Evolutionary conservation across 2,329 filamentous ascomycete genomes (phyloP), one percentile per base, ranked within the genome.

Genomic region (Chaetomiaceae sp.): DNA sequence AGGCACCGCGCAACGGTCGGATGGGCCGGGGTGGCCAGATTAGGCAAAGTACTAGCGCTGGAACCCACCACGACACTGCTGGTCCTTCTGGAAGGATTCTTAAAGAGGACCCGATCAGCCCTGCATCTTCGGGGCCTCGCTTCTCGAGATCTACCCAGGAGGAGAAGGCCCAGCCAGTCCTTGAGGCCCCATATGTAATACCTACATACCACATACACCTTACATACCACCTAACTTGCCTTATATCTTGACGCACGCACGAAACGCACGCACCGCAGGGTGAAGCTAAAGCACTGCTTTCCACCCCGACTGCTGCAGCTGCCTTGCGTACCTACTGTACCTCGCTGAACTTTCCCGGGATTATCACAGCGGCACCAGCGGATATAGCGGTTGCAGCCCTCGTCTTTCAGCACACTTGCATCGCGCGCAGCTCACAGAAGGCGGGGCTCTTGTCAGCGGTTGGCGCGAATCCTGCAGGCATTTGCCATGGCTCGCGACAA

Each of bases 1-100:
- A 23, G 23, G 32, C 32, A n/a, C 11, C 29, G 27, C 20, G 27
- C 45, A 51, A 58, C 48, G 57, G 57, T 52, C 58, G 56, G 58
- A 53, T 51, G 53, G 30, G 18, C 58, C 59, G 54, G 54, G 38
- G 36, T 32, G 29, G 32, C 57, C 53, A 43, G 53, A 58, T 60
- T 47, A 32, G 60, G 56, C 56, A 56, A 56, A 54, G 57, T 46
- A 41, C 9, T 33, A 33, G 36, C 32, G 40, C 32, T 40, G 25
- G 37, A 47, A 53, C 44, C 53, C 57, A 52, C 56, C 27, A 41
- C 43, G 45, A 25, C 18, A 43, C 49, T 60, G 60, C 59, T 58
- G 51, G 59, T 56, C 52, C 54, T 58, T 60, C 51, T 48, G 45
- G 51, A 59, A 58, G 48, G 38, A 47, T 55, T 55, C 43, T 51